Evolutionary conservation across 2,329 filamentous ascomycete species (phyloP).

Genomic region (Venturia carpophila): DNA sequence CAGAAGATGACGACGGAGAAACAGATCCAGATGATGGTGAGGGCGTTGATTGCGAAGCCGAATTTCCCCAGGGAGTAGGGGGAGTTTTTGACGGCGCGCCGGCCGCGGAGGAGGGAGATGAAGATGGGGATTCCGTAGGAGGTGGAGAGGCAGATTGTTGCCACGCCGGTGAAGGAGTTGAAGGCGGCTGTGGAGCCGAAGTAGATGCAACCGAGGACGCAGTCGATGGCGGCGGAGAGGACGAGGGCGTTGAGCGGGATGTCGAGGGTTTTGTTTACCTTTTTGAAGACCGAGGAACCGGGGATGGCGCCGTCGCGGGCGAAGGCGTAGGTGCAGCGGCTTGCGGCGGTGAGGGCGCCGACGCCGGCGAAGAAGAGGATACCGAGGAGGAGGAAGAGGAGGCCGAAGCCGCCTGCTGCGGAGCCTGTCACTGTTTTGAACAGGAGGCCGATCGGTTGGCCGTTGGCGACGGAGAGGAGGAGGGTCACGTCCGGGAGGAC

Average conservation of each 20-base stretch:
- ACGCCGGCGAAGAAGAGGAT: slow-evolving; percentile 71
- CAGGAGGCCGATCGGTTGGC: slow-evolving; percentile 66
- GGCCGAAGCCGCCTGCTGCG: slow-evolving; percentile 62
- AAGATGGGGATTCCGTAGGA: slow-evolving; percentile 71
- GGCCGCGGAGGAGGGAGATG: slow-evolving; percentile 58
- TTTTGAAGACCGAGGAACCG: slow-evolving; percentile 57
- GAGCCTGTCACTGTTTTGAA: slow-evolving; percentile 72
- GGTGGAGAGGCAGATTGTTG: slow-evolving; percentile 68
- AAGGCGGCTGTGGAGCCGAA: slow-evolving; percentile 71
- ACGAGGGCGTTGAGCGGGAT: slow-evolving; percentile 64
- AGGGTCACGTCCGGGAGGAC: slow-evolving; percentile 56
- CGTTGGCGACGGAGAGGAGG: slow-evolving; percentile 59
- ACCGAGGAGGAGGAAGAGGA: slow-evolving; percentile 67
- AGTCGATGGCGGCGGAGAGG: slow-evolving; percentile 61
- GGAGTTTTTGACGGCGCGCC: slow-evolving; percentile 58
- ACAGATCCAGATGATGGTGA: slow-evolving; percentile 62
- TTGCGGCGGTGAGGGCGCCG: slow-evolving; percentile 65
- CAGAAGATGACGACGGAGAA: slow-evolving; percentile 67
- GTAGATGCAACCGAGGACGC: slow-evolving; percentile 67
- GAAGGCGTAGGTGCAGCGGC: slow-evolving; percentile 68
- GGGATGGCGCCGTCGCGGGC: slow-evolving; percentile 68
- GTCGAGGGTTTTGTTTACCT: slow-evolving; percentile 56
- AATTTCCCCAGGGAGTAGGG: slow-evolving; percentile 62
- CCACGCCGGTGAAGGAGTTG: slow-evolving; percentile 71
- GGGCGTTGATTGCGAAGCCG: slow-evolving; percentile 59